These are phyloP conservation scores for Mallotus japonicus DNA, from an alignment of 441 rosid genomes.

Conservation along the genomic window DNA sequence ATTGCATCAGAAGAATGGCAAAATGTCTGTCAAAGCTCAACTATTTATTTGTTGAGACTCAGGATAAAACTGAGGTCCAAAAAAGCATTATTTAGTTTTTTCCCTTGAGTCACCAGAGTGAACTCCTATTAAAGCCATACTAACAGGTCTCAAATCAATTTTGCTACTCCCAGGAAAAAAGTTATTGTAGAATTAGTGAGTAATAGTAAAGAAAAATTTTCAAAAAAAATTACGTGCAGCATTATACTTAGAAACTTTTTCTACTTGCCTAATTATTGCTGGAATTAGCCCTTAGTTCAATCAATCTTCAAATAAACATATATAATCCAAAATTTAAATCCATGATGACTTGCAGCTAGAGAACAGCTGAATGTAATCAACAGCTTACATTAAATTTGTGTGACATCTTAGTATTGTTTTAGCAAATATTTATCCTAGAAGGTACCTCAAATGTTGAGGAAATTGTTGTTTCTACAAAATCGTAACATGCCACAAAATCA, in stretches of 20 bases:
- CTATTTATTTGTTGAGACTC: neutral
- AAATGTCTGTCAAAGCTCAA: neutral
- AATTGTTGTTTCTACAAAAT: neutral
- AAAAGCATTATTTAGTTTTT: neutral
- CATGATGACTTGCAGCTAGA: neutral
- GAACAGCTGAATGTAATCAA: neutral
- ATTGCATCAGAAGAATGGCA: neutral
- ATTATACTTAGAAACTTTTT: no score
- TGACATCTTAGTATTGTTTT: neutral
- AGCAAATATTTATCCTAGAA: neutral
- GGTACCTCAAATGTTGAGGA: no score
- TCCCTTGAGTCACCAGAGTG: neutral
- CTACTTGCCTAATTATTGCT: neutral
- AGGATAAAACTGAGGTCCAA: neutral
- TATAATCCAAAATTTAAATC: neutral
- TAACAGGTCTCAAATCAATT: neutral
- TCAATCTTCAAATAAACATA: neutral
- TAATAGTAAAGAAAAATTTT: neutral
- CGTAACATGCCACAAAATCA: neutral
- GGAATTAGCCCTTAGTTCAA: neutral
- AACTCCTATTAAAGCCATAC: conserved; percentile 1
- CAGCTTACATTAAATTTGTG: neutral
- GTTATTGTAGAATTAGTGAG: neutral
- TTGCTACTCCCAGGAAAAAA: neutral
- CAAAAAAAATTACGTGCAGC: neutral